phyloP scores from a whole-genome alignment of 345 rosid species.

The Eucalyptus caleyi region DNA sequence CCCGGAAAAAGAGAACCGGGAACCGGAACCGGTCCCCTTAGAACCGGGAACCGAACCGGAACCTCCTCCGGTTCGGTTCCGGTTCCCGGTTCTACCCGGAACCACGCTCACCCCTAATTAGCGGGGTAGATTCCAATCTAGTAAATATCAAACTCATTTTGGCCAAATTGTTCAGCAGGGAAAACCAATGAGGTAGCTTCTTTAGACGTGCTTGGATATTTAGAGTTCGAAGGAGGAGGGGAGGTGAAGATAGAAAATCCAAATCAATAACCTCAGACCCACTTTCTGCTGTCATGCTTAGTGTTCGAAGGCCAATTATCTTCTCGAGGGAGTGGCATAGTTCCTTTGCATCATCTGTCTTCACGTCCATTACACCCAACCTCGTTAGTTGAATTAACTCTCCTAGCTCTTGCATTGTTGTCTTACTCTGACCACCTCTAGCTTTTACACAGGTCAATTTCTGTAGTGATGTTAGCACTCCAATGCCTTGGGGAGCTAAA shows the following conservation, averaged over 20 bases:
- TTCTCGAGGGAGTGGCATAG: background rate
- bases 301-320: background rate
- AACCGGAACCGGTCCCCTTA: too few species aligned
- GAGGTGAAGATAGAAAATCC: background rate
- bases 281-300: accelerated
- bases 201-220: too few species aligned
- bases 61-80: too few species aligned
- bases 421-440: background rate
- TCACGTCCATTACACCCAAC: accelerated
- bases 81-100: too few species aligned
- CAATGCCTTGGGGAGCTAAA: too few species aligned
- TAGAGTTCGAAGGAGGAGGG: background rate
- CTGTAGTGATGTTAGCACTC: too few species aligned
- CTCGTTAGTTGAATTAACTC: background rate
- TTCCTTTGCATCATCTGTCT: background rate
- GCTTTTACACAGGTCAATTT: too few species aligned
- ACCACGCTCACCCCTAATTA: too few species aligned
- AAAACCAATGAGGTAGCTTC: too few species aligned
- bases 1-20: too few species aligned
- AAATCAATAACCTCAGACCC: background rate
- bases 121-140: background rate
- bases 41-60: too few species aligned
- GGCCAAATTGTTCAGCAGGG: background rate
- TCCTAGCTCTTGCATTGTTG: background rate
- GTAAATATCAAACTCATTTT: accelerated